Base-by-base conservation (phyloP, 1,284 basidiomycete species). In the Cutaneotrichosporon mucoides region DNA sequence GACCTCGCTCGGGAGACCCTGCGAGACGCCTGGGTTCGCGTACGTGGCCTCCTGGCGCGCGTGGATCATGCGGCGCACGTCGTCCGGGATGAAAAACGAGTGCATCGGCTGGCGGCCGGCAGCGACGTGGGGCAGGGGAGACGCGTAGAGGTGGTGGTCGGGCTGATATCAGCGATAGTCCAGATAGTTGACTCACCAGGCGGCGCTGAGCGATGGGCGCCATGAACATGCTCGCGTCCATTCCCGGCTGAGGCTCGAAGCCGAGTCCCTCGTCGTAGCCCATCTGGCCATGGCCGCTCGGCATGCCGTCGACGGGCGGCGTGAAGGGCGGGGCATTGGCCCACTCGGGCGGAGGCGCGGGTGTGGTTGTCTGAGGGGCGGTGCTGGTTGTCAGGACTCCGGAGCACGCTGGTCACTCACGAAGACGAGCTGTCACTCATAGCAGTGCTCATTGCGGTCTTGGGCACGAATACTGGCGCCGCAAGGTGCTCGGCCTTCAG, bases 61-160 rank as follows among this genome's bases (percentile, higher is more conserved):
- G 65, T 91, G 90, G 13, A 98, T 80, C 41, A 86, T 84, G 65
- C 93, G 87, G 11, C 91, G 87, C 16, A 94, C 80, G 24, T 84
- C 83, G 52, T 87, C 83, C 0, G 92, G 87, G 60, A 86, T 84
- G 79, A 86, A 91, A 70, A 84, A 84, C 15, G 79, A 77, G 65
- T 79, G 78, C 59, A 79, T 76, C 41, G 80, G 78, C 48, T 80
- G 78, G 46, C 80, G 76, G 54, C 80, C 81, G 3, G 53, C 45
- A 51, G 80, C 76, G 38, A 81, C 75, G 78, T 79, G 86, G 69
- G 78, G 86, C 69, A 76, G 82, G 0, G 82, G 80, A 0, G 82
- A 79, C 3, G 90, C 88, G 79, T 97, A 98, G 36, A 97, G 84
- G 69, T 97, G 92, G 73, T 98, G 92, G 72, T 96, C 86, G 51